These are phyloP conservation scores for Penicillium coffeae DNA, from an alignment of 495 filamentous ascomycete species.

Conservation along the genomic window DNA sequence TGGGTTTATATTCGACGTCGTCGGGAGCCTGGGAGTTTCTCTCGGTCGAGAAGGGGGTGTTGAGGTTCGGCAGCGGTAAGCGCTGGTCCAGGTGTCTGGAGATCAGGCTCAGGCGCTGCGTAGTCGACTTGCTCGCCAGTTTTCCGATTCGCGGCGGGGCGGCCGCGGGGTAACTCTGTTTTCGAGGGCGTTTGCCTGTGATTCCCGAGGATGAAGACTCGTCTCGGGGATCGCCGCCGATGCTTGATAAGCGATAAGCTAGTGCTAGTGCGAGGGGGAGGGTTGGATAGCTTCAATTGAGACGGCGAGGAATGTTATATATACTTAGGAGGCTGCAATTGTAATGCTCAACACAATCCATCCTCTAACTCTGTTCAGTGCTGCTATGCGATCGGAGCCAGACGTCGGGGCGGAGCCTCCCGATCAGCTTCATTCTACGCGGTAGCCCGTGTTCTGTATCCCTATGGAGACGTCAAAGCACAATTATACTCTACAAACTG, in stretches of 20 bases:
- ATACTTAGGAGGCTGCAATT: too few species aligned
- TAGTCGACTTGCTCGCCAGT: constrained; percentile 55
- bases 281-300: background rate
- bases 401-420: constrained; percentile 4
- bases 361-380: background rate
- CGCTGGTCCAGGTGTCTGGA: constrained; percentile 71
- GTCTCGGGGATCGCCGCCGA: constrained; percentile 37
- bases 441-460: constrained; percentile 3
- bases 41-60: constrained; percentile 66
- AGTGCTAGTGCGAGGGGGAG: too few species aligned
- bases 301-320: too few species aligned
- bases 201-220: constrained; percentile 25
- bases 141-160: constrained; percentile 41
- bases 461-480: background rate
- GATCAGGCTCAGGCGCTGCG: constrained; percentile 73
- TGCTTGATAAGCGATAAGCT: background rate
- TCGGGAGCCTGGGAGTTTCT: constrained; percentile 50
- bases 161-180: constrained; percentile 32
- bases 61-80: constrained; percentile 56
- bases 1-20: constrained; percentile 55
- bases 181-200: constrained; percentile 14
- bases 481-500: too few species aligned
- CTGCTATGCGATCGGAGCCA: background rate
- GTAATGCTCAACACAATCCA: background rate
- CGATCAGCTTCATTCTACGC: constrained; percentile 1